Evolutionary conservation across 2,329 filamentous ascomycete genomes (phyloP), one percentile per base, ranked within the genome.

Genomic region (Chaetomium strumarium): DNA sequence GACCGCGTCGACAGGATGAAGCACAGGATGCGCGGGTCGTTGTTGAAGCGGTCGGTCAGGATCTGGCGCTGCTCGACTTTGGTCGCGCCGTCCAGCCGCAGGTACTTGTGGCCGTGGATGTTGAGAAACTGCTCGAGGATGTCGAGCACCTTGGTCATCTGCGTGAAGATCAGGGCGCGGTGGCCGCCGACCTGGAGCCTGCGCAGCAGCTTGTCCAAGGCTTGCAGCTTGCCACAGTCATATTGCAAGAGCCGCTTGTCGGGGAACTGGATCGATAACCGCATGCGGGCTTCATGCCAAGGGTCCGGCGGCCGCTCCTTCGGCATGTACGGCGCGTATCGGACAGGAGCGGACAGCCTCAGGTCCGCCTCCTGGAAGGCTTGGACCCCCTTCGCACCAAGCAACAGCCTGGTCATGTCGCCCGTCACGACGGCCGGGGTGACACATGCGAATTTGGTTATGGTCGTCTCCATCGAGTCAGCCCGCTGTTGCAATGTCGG

Each of bases 121-220:
- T 96, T 97, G 61, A 99, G 81, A 66, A 99, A 99, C 61, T 93
- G 90, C 68, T 99, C 93, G 2, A 99, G 78, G 51, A 99, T 95
- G 67, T 99, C 92, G 16, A 99, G 78, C 42, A 97, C 93, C 68
- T 95, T 96, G 43, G 93, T 97, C 93, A 99, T 99, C 66, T 99
- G 93, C 0, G 95, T 97, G 70, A 99, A 99, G 67, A 99, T 99
- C 46, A 99, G 77, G 10, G 90, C 93, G 8, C 95, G 88, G 64
- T 97, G 93, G 1, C 91, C 90, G 37, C 90, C 90, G 2, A 88
- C 82, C 70, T 97, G 91, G 8, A 99, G 78, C 57, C 87, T 85
- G 10, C 93, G 86, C 13, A 99, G 78, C 2, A 99, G 78, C 55
- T 85, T 85, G 64, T 95, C 93, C 14, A 99, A 79, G 16, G 86